A percentile compares a stretch with the other conserved stretches of the same genome.
phyloP scores from a whole-genome alignment of 2,329 filamentous ascomycete genomes.

The Xylariaceae sp. region DNA sequence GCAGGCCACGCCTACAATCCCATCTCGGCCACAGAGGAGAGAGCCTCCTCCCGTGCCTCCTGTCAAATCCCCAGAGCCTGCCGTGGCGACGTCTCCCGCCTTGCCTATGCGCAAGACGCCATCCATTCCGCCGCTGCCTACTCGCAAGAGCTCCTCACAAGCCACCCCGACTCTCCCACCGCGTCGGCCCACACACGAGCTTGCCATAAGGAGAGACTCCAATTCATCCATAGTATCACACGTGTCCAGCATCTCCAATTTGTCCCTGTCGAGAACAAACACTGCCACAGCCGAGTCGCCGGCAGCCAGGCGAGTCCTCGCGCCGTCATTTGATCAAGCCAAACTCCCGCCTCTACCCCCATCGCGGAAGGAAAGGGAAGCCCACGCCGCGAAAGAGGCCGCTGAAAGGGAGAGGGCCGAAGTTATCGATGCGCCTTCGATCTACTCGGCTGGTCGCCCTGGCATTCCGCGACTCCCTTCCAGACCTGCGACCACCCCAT shows the following conservation, averaged over 20 bases:
- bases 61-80: slow-evolving; percentile 26
- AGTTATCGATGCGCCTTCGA: slow-evolving; percentile 30
- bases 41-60: slow-evolving; percentile 35
- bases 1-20: slow-evolving; percentile 35
- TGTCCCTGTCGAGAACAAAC: slow-evolving; percentile 51
- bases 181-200: slow-evolving; percentile 42
- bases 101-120: slow-evolving; percentile 28
- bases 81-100: slow-evolving; percentile 23
- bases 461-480: slow-evolving; percentile 47
- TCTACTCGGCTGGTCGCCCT: slow-evolving; percentile 35
- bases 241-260: slow-evolving; percentile 49
- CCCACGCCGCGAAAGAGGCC: slow-evolving; percentile 35
- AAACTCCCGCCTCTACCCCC: slow-evolving; percentile 56
- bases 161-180: slow-evolving; percentile 47
- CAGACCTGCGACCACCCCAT: slow-evolving; percentile 38
- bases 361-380: slow-evolving; percentile 50
- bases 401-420: slow-evolving; percentile 29
- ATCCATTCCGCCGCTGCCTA: slow-evolving; percentile 33
- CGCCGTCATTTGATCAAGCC: slow-evolving; percentile 53
- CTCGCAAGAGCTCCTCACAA: slow-evolving; percentile 26
- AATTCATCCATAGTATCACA: slow-evolving; percentile 56
- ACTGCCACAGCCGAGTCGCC: slow-evolving; percentile 40
- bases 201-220: slow-evolving; percentile 48
- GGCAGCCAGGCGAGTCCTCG: slow-evolving; percentile 44
- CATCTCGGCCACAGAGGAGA: slow-evolving; percentile 34